A percentile compares a stretch with the other conserved stretches of the same genome.
These are phyloP conservation scores for Myxozyma geophila DNA, from an alignment of 805 yeast genomes.

Conservation along the genomic window DNA sequence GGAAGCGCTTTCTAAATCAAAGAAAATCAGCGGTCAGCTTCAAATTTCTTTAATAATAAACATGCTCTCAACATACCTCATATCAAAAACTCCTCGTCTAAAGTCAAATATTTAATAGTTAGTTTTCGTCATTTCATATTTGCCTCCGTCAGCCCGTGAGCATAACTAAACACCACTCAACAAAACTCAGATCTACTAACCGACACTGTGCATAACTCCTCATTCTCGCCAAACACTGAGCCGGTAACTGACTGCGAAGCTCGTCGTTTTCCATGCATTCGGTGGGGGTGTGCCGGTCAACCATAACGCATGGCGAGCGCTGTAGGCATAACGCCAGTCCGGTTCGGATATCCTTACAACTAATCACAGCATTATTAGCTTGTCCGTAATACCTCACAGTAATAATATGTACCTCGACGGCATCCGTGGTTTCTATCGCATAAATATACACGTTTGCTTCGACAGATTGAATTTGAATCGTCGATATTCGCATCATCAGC, in stretches of 20 bases:
- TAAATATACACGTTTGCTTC: too few relatives aligned
- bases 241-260: conserved; percentile 77
- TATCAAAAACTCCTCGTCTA: conserved; percentile 80
- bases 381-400: background rate
- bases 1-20: conserved; percentile 68
- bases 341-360: conserved; percentile 91
- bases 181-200: conserved; percentile 23
- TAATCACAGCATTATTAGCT: conserved; percentile 41
- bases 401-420: conserved; percentile 20
- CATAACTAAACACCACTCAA: background rate
- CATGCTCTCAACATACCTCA: conserved; percentile 48
- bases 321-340: conserved; percentile 97
- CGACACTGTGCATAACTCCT: conserved; percentile 88
- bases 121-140: background rate
- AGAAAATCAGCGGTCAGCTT: background rate
- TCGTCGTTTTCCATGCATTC: conserved; percentile 84
- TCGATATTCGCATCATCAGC: too few relatives aligned
- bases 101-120: background rate
- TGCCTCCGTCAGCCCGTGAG: background rate
- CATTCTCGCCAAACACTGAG: conserved; percentile 82
- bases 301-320: conserved; percentile 93
- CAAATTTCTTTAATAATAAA: background rate
- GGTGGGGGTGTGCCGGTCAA: conserved; percentile 86
- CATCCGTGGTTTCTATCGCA: conserved; percentile 7
- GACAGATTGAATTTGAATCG: background rate